A percentile compares a stretch with the other conserved stretches of the same genome.
phyloP scores from a whole-genome alignment of 78 protist genomes.

The Dictyostelium firmibasis region DNA sequence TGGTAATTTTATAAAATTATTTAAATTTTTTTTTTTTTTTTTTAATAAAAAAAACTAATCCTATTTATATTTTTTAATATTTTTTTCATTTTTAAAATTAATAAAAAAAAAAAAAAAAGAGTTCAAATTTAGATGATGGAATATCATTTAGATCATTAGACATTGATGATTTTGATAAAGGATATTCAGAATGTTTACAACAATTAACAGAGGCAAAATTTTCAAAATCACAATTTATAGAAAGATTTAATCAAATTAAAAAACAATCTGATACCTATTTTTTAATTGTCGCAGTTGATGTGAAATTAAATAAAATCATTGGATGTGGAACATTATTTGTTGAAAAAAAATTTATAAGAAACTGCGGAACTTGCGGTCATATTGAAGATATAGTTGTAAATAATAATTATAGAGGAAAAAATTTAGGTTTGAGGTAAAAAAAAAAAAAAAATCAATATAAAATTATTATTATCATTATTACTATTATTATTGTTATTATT shows the following conservation, averaged over 20 bases:
- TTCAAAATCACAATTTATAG: conserved; percentile 12
- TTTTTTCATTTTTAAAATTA: background rate
- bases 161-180: conserved; percentile 39
- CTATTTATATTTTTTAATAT: background rate
- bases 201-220: conserved; percentile 66
- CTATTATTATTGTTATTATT: too few species aligned
- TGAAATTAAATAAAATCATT: conserved; percentile 18
- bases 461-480: too few species aligned
- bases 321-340: conserved; percentile 78
- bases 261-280: conserved; percentile 29
- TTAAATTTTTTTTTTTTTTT: too few species aligned
- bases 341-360: conserved; percentile 84
- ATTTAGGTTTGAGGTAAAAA: conserved; percentile 70
- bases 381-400: conserved; percentile 90
- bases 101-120: background rate
- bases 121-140: background rate
- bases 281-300: conserved; percentile 79
- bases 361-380: conserved; percentile 80
- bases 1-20: too few species aligned
- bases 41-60: too few species aligned
- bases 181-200: conserved; percentile 44
- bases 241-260: conserved; percentile 32
- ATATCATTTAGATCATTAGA: conserved; percentile 37
- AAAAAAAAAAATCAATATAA: too few species aligned
- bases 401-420: conserved; percentile 60